These are phyloP conservation scores for Aquanectria penicillioides DNA, from an alignment of 2,329 filamentous ascomycete species.

Conservation along the genomic window DNA sequence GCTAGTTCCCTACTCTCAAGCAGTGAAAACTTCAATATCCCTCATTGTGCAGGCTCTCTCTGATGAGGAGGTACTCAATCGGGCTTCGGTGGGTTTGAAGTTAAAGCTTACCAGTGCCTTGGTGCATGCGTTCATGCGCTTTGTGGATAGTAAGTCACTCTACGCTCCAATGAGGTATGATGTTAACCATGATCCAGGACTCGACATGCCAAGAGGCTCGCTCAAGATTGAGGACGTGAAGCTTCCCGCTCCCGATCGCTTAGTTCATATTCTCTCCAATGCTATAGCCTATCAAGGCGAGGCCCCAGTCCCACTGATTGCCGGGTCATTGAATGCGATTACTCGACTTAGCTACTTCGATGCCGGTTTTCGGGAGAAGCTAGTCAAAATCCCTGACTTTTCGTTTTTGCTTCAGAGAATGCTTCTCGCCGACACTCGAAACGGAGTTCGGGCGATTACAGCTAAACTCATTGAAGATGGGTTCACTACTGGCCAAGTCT, in stretches of 20 bases:
- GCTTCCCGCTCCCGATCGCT: conserved; percentile 32
- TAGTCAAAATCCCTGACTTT: conserved; percentile 36
- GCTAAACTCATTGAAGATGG: conserved; percentile 48
- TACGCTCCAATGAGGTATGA: background rate
- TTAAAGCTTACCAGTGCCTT: conserved; percentile 42
- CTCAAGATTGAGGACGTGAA: conserved; percentile 13
- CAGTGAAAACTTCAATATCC: conserved; percentile 57
- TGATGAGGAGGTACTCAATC: conserved; percentile 62
- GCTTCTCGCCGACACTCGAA: conserved; percentile 42
- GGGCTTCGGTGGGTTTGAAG: conserved; percentile 35
- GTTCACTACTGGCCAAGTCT: conserved; percentile 17
- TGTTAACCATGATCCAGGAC: conserved; percentile 26
- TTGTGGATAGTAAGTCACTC: conserved; percentile 40
- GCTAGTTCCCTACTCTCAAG: conserved; percentile 44
- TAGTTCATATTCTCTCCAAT: conserved; percentile 42
- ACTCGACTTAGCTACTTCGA: conserved; percentile 43
- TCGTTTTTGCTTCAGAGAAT: conserved; percentile 34
- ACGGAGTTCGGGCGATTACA: conserved; percentile 41
- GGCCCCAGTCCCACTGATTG: conserved; percentile 38
- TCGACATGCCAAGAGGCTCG: conserved; percentile 24
- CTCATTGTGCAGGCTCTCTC: conserved; percentile 70
- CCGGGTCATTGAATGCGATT: conserved; percentile 41
- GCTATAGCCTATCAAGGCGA: conserved; percentile 38
- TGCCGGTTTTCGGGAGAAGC: conserved; percentile 42
- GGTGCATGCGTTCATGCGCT: conserved; percentile 41